A percentile compares a stretch with the other conserved stretches of the same genome.
Conservation (phyloP, 2,329 filamentous ascomycete species). For the Pseudogymnoascus sp. region DNA sequence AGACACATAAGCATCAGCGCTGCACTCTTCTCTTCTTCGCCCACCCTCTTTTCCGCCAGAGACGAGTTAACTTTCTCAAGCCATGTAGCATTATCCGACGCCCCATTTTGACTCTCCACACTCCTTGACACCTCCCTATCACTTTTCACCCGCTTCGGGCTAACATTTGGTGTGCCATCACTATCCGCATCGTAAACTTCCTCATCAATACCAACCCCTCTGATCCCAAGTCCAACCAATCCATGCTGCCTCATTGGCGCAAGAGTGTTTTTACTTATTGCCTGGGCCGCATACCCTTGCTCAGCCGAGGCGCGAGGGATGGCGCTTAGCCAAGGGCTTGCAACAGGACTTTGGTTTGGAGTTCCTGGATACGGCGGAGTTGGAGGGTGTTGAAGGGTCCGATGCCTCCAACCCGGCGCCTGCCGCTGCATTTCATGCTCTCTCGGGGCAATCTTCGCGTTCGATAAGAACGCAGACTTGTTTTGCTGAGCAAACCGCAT, state of each 20-base stretch:
- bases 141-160: neutral
- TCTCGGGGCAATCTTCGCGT: neutral
- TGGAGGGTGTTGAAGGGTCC: neutral
- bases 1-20: constrained; percentile 8
- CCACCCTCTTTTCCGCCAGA: neutral
- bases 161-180: neutral
- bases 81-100: neutral
- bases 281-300: neutral
- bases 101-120: neutral
- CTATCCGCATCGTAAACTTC: neutral
- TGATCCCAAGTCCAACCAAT: neutral
- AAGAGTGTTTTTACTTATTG: neutral
- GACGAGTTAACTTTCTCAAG: neutral
- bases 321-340: constrained; percentile 39
- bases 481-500: constrained; percentile 3
- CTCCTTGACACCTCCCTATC: neutral
- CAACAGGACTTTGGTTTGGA: neutral
- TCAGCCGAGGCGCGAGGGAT: constrained; percentile 28
- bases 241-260: neutral
- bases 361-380: neutral
- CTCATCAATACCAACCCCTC: neutral
- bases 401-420: neutral
- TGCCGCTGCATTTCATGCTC: neutral
- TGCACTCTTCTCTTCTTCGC: constrained; percentile 1
- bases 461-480: neutral